Conservation (phyloP, 2,329 filamentous ascomycete genomes). For the Cladophialophora bantiana region DNA sequence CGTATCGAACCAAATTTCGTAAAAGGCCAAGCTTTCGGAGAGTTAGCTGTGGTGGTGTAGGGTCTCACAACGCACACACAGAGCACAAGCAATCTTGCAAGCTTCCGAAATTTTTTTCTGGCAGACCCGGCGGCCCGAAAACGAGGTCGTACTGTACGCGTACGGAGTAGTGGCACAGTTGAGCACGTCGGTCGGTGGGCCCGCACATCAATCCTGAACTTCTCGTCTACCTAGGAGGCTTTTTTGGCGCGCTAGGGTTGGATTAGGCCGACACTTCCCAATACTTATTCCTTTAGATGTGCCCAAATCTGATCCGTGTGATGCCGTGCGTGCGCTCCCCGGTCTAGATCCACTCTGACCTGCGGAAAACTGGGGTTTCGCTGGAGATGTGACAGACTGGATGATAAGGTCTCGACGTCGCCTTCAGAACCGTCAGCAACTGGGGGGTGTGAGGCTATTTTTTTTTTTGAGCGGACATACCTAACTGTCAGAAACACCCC, state of each 20-base stretch:
- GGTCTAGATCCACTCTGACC: constrained; percentile 7
- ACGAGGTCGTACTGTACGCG: background rate
- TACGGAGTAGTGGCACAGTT: constrained; percentile 1
- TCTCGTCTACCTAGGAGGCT: background rate
- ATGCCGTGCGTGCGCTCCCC: constrained; percentile 19
- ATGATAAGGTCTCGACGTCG: constrained; percentile 4
- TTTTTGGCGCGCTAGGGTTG: background rate
- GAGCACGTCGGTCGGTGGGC: background rate
- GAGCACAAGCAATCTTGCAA: background rate
- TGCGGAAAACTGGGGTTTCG: constrained; percentile 23
- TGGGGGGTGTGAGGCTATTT: background rate
- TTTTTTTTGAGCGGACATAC: background rate
- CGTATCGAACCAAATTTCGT: background rate
- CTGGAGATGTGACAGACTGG: background rate
- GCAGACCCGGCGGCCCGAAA: background rate
- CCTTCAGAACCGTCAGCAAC: constrained; percentile 4
- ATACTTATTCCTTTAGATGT: background rate
- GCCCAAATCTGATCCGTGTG: constrained; percentile 21
- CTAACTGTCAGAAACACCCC: background rate
- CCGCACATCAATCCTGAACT: constrained; percentile 2
- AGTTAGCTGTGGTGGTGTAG: background rate
- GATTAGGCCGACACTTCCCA: background rate
- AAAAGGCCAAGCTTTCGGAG: background rate
- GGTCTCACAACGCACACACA: background rate
- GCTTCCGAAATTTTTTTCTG: background rate